Evolutionary conservation across 2,329 filamentous ascomycete genomes (phyloP).

Genomic region (Diaporthe vaccinii): DNA sequence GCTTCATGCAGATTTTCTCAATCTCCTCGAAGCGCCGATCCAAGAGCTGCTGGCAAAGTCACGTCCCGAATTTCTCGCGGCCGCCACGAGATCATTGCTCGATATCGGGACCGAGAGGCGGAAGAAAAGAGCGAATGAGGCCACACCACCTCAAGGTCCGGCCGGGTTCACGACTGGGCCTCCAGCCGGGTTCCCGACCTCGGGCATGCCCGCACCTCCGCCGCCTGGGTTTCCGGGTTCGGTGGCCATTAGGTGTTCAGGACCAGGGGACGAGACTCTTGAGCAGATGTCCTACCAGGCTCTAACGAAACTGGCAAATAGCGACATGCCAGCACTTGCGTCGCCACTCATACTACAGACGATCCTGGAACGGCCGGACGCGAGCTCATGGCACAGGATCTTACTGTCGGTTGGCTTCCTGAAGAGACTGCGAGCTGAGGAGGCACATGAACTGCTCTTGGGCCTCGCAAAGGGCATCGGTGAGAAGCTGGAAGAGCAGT

Average conservation of each 20-base stretch:
- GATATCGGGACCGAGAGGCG: not conserved
- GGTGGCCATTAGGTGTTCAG: not conserved
- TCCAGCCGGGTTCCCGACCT: not conserved
- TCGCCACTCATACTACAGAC: conserved; percentile 33
- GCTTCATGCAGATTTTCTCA: conserved; percentile 16
- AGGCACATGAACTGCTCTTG: conserved; percentile 25
- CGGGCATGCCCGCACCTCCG: not conserved
- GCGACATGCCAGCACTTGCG: conserved; percentile 22
- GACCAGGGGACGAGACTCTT: not conserved
- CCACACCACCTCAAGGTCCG: not conserved
- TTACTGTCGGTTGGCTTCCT: conserved; percentile 26
- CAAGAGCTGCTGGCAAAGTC: not conserved
- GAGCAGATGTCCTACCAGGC: conserved; percentile 31
- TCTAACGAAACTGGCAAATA: conserved; percentile 6
- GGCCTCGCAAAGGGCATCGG: conserved; percentile 28
- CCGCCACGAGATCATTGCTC: conserved; percentile 29
- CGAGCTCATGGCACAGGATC: conserved; percentile 36
- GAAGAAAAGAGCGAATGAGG: not conserved
- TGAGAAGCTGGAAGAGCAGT: conserved; percentile 36
- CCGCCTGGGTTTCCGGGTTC: not conserved
- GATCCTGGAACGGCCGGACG: conserved; percentile 35
- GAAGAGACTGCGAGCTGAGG: conserved; percentile 20
- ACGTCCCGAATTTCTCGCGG: conserved; percentile 9
- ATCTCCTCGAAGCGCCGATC: not conserved
- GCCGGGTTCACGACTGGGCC: too few species aligned